Base-by-base conservation (phyloP, 306 rosid species). In the Cicer arietinum region DNA sequence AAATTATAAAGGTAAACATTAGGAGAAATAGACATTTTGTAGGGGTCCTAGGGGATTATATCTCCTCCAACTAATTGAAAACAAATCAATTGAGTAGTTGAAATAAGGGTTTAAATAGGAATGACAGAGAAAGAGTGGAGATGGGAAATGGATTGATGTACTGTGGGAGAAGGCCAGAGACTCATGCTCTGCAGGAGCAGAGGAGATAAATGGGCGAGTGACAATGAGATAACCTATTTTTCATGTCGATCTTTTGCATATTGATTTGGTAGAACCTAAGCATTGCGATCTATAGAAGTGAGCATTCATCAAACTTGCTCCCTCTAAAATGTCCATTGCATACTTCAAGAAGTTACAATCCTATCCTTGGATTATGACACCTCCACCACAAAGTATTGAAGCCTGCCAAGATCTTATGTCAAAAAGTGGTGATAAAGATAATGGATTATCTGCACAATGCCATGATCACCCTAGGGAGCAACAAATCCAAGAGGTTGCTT, bases 261-360 rank as follows among this genome's bases (percentile, higher is more conserved):
- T 50, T 50, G 56, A 50, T 50, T 51, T 51, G 57, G 57, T 51
- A 51, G 57, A 14, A 51, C 22, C 57, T 51, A 2, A 47, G 57
- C 2, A 14, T 51, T 51, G 16, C 0, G 25, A 16, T 52, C 20
- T 52, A 16, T 52, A 52, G 58, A 52, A 52, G 25, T 52, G 10
- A 52, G 10, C 25, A 52, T 7, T 14, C 25, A 52, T 16, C 60
- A 18, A 17, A 18, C 35, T 54, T 18, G 60, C 25, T 52, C 17
- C 58, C 22, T 16, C 58, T 52, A 52, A 17, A 52, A 52, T 14
- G 5, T 52, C 58, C 58, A 52, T 52, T 52, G 58, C 25, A 14
- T 52, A 16, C 58, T 14, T 52, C 17, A 17, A 14, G 18, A 52
- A 52, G 58, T 17, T 52, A 52, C 22, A 52, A 16, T 52, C 58